These are phyloP conservation scores for Microsporum ferrugineum DNA, from an alignment of 2,329 filamentous ascomycete species.

Conservation along the genomic window DNA sequence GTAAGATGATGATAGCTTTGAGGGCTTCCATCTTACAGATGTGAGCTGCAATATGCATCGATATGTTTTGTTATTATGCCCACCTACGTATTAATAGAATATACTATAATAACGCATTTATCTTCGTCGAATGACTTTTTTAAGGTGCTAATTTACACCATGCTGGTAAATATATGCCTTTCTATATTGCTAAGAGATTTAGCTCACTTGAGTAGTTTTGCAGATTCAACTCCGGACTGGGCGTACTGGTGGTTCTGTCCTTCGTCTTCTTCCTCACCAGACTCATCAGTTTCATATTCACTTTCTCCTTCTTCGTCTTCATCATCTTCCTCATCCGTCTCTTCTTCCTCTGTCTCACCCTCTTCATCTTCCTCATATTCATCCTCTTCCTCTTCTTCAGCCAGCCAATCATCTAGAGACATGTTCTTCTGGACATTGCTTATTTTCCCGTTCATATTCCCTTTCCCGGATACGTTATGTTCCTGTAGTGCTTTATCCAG, in stretches of 20 bases:
- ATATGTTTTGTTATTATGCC: no score
- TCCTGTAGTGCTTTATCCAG: slow-evolving; percentile 35
- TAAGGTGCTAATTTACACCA: neutral
- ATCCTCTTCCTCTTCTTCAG: slow-evolving; percentile 53
- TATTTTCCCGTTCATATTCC: slow-evolving; percentile 17
- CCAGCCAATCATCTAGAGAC: slow-evolving; percentile 87
- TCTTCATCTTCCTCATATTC: slow-evolving; percentile 44
- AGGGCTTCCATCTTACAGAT: no score
- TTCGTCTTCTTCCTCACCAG: slow-evolving; percentile 34
- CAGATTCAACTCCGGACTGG: slow-evolving; percentile 9
- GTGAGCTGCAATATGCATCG: no score
- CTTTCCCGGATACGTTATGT: slow-evolving; percentile 24
- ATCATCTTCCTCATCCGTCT: slow-evolving; percentile 28
- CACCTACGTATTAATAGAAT: no score
- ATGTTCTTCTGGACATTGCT: slow-evolving; percentile 47
- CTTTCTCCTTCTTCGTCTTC: slow-evolving; percentile 30
- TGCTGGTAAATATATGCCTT: neutral
- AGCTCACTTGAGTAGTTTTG: neutral
- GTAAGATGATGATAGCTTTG: no score
- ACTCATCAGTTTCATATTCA: slow-evolving; percentile 19
- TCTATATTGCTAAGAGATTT: neutral
- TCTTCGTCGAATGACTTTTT: neutral
- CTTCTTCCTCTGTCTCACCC: slow-evolving; percentile 39
- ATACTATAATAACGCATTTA: neutral
- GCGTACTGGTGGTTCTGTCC: slow-evolving; percentile 24